Base-by-base conservation (phyloP, 169 alveolate species). In the Miamiensis avidus region DNA sequence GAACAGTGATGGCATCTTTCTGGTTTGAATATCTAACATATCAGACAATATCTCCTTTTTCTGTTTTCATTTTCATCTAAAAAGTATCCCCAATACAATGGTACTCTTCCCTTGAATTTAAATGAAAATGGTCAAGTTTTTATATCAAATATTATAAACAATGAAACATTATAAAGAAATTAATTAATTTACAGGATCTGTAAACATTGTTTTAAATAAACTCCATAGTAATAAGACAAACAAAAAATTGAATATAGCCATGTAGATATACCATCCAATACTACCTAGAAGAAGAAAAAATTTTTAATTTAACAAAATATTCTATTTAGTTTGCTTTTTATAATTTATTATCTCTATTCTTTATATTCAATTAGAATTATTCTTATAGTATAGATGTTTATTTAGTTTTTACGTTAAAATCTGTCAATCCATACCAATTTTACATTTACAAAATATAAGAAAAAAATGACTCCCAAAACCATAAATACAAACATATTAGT, bases 1-100 rank as follows among this genome's bases (percentile, higher is more conserved):
- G 99, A 97, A 90, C 99, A 99, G 90, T 99, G 99, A 87, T 98
- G 99, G 28, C 99, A 97, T 81, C 69, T 85, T 78, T 93, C 96
- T 25, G 96, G 96, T 74, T 95, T 93, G 83, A 91, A 89, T 28
- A 90, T 90, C 75, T 93, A 89, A 77, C 96, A 95, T 82, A 89
- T 85, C 31, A 93, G 64, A 78, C 97, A 95, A 89, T 93, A 95
- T 87, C 96, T 91, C 49, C 93, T 95, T 85, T 93, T 87, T 84
- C 88, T 90, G 65, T 88, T 89, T 69, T 95, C 98, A 34, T 93
- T 91, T 65, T 94, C 96, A 25, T 95, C 96, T 34, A 92, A 85
- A 77, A 89, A 91, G 76, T 91, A 95, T 49, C 98, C 98, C 97
- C 69, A 49, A 20, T 49, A 49, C 69, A 49, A 49, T 11, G 69